A percentile compares a stretch with the other conserved stretches of the same genome.
Conservation (phyloP, 345 rosid genomes). For the Adansonia digitata region DNA sequence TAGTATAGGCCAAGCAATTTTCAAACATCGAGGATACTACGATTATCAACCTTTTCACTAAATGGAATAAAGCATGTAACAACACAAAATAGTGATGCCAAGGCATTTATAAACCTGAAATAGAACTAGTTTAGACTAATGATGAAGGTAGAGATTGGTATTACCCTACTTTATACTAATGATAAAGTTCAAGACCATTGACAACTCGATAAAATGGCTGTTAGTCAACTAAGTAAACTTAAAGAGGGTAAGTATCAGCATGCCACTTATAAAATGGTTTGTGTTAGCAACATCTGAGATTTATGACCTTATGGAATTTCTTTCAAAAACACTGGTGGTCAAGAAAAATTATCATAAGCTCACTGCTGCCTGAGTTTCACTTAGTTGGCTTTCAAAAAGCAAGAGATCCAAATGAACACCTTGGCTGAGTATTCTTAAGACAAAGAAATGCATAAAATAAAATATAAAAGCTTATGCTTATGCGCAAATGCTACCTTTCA, state of each 20-base stretch:
- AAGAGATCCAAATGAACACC: not conserved
- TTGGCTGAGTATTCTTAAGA: not conserved
- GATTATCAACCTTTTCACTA: not conserved
- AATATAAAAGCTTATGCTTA: not conserved
- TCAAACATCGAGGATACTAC: not conserved
- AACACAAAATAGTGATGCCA: too few relatives aligned
- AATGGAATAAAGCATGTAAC: not conserved
- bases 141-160: not conserved
- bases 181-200: not conserved
- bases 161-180: not conserved
- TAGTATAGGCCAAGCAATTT: not conserved
- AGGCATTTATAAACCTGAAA: not conserved
- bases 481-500: slow-evolving; percentile 53
- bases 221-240: not conserved
- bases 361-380: not conserved
- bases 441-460: not conserved
- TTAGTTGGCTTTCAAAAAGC: not conserved
- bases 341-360: not conserved
- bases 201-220: not conserved
- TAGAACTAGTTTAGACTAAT: not conserved
- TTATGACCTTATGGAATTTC: not conserved
- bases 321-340: not conserved
- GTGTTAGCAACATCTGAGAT: not conserved
- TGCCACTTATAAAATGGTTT: not conserved
- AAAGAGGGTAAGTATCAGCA: too few relatives aligned